Percentiles rank a stretch among this genome's conserved stretches.
phyloP scores from a whole-genome alignment of 225 moss, liverwort and hornwort genomes.

The Pseudisothecium myosuroides region DNA sequence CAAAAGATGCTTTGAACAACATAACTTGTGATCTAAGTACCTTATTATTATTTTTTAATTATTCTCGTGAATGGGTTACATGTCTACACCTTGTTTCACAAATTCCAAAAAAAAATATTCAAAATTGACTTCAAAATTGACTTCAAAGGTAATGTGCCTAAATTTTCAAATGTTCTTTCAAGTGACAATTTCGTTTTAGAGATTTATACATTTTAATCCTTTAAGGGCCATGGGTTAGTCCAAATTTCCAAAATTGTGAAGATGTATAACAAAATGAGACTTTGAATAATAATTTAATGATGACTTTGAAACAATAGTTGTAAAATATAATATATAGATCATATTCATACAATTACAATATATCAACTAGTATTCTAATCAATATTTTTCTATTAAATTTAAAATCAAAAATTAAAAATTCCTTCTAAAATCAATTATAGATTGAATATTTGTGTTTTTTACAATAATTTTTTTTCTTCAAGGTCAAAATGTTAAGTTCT shows the following conservation, averaged over 20 bases:
- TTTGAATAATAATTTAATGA: not conserved
- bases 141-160: rapidly evolving
- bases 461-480: too few species aligned
- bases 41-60: not conserved
- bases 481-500: not conserved
- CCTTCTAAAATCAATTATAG: too few species aligned
- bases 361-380: rapidly evolving
- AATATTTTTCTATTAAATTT: not conserved
- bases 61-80: not conserved
- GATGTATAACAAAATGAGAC: not conserved
- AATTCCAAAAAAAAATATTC: not conserved
- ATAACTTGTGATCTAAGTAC: rapidly evolving
- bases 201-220: too few species aligned
- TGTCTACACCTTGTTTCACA: rapidly evolving
- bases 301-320: not conserved
- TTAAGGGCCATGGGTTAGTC: rapidly evolving
- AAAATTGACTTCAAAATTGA: not conserved
- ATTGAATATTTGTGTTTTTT: too few species aligned
- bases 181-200: rapidly evolving
- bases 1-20: not conserved
- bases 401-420: too few species aligned
- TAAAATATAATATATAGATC: not conserved
- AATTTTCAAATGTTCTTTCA: not conserved
- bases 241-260: not conserved
- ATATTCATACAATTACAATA: too few species aligned